A percentile compares a stretch with the other conserved stretches of the same genome.
Conservation (phyloP, 192 early-diverging fungal genomes). For the Chytriomyces hyalinus region DNA sequence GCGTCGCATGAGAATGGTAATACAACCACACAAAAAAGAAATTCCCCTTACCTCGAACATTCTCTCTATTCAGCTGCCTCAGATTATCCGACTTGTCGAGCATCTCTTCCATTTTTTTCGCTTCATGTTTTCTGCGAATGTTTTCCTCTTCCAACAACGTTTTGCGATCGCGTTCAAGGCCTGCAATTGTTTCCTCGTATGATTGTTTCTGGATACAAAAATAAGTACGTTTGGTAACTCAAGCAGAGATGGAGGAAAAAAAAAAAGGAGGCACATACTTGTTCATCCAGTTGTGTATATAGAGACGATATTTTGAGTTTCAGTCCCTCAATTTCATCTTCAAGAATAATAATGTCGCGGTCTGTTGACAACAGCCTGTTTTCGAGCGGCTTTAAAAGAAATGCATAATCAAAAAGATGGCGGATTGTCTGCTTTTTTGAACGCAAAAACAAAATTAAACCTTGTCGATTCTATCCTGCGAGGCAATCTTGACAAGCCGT, state of each 20-base stretch:
- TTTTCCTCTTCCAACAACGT: constrained; percentile 50
- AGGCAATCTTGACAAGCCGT: constrained; percentile 45
- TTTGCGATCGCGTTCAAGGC: constrained; percentile 51
- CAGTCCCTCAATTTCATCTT: constrained; percentile 53
- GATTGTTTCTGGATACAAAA: constrained; percentile 12
- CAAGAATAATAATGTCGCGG: constrained; percentile 48
- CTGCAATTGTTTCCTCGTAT: constrained; percentile 54
- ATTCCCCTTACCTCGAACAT: constrained; percentile 44
- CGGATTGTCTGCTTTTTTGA: too few relatives aligned
- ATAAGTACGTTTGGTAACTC: background rate
- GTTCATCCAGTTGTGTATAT: constrained; percentile 57
- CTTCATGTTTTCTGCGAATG: constrained; percentile 50
- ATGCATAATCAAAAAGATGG: too few relatives aligned
- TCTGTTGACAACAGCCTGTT: constrained; percentile 20
- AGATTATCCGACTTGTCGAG: constrained; percentile 44
- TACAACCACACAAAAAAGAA: background rate
- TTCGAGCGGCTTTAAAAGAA: background rate
- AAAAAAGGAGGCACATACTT: too few relatives aligned
- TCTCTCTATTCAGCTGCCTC: constrained; percentile 54
- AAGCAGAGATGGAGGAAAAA: background rate
- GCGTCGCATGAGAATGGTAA: background rate
- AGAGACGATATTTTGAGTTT: constrained; percentile 53
- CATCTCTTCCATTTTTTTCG: constrained; percentile 49
- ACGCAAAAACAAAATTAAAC: too few relatives aligned
- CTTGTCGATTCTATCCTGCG: background rate